These are phyloP conservation scores for Coccomyxa sp. DNA, from an alignment of 139 green algal genomes.

Conservation along the genomic window DNA sequence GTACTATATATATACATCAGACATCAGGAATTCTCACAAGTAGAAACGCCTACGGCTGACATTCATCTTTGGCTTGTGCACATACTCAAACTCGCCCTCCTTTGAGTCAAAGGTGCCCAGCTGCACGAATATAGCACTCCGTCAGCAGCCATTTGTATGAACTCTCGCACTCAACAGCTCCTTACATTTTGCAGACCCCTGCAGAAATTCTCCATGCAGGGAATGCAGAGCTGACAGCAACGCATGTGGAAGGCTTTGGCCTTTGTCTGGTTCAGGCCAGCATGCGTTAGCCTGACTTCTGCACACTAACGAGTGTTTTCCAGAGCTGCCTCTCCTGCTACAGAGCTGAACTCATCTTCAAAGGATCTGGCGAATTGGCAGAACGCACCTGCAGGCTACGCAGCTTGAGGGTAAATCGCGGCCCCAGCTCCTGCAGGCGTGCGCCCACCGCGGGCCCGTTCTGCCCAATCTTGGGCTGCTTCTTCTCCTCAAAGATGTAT, in stretches of 20 bases:
- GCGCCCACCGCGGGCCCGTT: slow-evolving; percentile 63
- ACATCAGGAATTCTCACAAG: no score
- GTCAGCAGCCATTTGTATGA: no score
- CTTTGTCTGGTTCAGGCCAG: not conserved
- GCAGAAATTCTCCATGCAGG: not conserved
- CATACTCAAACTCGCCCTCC: slow-evolving; percentile 95
- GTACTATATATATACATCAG: no score
- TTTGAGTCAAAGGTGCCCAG: slow-evolving; percentile 90
- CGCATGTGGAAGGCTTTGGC: not conserved
- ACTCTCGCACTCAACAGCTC: not conserved
- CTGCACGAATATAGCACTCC: no score
- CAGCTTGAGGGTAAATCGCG: slow-evolving; percentile 95
- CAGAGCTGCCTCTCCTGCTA: no score
- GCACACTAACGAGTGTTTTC: no score
- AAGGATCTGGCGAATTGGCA: not conserved
- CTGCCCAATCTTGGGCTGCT: slow-evolving; percentile 37
- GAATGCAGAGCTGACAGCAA: not conserved
- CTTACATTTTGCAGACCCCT: not conserved
- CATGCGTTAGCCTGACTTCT: no score
- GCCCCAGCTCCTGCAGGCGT: slow-evolving; percentile 91
- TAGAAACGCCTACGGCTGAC: slow-evolving; percentile 68
- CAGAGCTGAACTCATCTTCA: no score
- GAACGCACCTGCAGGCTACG: slow-evolving; percentile 76
- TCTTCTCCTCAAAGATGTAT: slow-evolving; percentile 90
- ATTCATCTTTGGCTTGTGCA: slow-evolving; percentile 81